These are phyloP conservation scores for Haplosporangium sp. DNA, from an alignment of 371 early-diverging fungal species.

Conservation along the genomic window DNA sequence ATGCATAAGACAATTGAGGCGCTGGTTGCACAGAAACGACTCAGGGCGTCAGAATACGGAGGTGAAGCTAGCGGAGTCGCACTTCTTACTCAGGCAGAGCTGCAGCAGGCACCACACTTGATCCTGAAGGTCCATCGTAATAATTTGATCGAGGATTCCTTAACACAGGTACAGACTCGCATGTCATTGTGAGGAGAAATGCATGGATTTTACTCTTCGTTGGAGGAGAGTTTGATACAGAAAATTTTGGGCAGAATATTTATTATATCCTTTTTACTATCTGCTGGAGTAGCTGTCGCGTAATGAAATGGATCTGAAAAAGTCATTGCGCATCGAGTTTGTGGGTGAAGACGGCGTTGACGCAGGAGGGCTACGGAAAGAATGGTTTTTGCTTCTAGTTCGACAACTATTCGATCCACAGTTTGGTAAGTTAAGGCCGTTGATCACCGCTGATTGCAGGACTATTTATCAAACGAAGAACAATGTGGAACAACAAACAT, in stretches of 20 bases:
- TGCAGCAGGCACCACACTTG: conserved; percentile 82
- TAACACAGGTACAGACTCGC: conserved; percentile 63
- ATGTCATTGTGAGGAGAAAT: background rate
- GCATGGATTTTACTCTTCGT: no score
- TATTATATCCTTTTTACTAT: background rate
- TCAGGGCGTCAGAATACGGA: conserved; percentile 18
- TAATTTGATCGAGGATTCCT: conserved; percentile 87
- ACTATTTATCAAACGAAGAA: no score
- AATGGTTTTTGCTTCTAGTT: conserved; percentile 93
- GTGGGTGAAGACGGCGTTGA: conserved; percentile 92
- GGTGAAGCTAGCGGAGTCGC: conserved; percentile 18
- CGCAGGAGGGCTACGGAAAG: conserved; percentile 97
- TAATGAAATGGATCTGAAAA: conserved; percentile 83
- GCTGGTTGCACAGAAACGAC: conserved; percentile 35
- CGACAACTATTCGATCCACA: conserved; percentile 93
- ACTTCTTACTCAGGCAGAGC: conserved; percentile 57
- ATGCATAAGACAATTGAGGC: conserved; percentile 59
- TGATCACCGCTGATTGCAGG: no score
- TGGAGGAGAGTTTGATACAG: no score
- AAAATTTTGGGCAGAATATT: background rate
- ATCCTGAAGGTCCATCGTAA: conserved; percentile 86
- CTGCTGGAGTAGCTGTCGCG: conserved; percentile 63
- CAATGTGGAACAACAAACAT: background rate
- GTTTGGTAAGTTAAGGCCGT: conserved; percentile 67
- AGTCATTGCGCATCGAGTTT: conserved; percentile 87